Conservation (phyloP, 495 filamentous ascomycete species). For the Filosporella fistucella region DNA sequence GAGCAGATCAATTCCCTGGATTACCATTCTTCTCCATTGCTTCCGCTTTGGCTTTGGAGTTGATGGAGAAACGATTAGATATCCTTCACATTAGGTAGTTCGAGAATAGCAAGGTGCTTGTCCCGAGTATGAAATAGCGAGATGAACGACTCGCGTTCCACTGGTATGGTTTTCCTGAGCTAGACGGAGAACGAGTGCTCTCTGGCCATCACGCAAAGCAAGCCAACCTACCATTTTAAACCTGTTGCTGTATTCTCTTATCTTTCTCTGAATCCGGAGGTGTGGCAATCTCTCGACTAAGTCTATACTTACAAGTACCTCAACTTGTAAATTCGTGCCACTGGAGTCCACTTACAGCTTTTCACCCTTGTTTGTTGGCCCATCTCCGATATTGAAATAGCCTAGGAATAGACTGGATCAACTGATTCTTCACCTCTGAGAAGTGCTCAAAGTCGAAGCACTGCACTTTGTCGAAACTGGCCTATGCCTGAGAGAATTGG, state of each 20-base stretch:
- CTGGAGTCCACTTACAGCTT: background rate
- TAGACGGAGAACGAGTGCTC: slow-evolving; percentile 6
- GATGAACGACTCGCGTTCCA: slow-evolving; percentile 6
- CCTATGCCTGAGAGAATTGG: background rate
- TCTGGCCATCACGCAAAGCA: background rate
- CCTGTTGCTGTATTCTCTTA: slow-evolving; percentile 5
- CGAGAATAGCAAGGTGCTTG: background rate
- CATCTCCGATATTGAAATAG: background rate
- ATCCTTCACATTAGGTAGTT: background rate
- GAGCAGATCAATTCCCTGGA: background rate
- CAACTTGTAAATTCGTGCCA: background rate
- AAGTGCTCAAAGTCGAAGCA: background rate
- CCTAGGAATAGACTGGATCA: background rate
- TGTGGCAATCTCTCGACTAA: too few species aligned
- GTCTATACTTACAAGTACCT: background rate
- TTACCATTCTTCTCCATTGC: background rate
- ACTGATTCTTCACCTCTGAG: background rate
- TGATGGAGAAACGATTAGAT: slow-evolving; percentile 3
- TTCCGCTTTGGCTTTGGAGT: slow-evolving; percentile 11
- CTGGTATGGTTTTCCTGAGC: slow-evolving; percentile 3
- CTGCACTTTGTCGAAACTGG: background rate
- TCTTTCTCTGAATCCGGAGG: too few species aligned
- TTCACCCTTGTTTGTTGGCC: background rate
- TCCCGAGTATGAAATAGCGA: background rate
- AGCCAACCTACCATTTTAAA: slow-evolving; percentile 9